Evolutionary conservation across 2,329 filamentous ascomycete genomes (phyloP).

Genomic region (Fusarium oligoseptatum): DNA sequence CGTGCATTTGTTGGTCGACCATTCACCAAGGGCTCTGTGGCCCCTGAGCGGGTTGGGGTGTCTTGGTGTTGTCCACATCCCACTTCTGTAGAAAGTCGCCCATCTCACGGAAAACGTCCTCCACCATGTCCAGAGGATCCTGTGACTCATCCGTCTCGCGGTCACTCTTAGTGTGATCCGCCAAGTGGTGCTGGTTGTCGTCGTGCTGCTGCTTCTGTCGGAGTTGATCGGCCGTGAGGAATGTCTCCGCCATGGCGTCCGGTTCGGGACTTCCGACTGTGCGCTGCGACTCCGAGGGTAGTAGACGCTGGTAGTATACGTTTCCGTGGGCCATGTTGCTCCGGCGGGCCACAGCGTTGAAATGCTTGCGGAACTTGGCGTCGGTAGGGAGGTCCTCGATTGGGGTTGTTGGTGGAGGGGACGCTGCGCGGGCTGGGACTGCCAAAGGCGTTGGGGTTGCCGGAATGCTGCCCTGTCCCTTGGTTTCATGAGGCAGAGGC

Average conservation of each 20-base stretch:
- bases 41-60: slow-evolving; percentile 32
- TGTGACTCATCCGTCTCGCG: slow-evolving; percentile 40
- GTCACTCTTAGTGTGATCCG: slow-evolving; percentile 22
- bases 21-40: slow-evolving; percentile 47
- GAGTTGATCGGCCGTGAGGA: slow-evolving; percentile 42
- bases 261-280: slow-evolving; percentile 41
- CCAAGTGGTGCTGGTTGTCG: not conserved
- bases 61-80: slow-evolving; percentile 49
- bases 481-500: slow-evolving; percentile 47
- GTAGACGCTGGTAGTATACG: slow-evolving; percentile 46
- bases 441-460: slow-evolving; percentile 23
- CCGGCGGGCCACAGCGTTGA: slow-evolving; percentile 58
- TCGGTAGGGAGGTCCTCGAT: slow-evolving; percentile 53
- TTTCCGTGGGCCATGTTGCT: slow-evolving; percentile 41
- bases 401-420: slow-evolving; percentile 59
- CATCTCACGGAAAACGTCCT: slow-evolving; percentile 55
- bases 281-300: slow-evolving; percentile 59
- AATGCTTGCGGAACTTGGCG: slow-evolving; percentile 62
- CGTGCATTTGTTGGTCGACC: not conserved
- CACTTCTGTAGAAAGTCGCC: slow-evolving; percentile 52
- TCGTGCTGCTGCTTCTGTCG: slow-evolving; percentile 13
- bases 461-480: slow-evolving; percentile 13
- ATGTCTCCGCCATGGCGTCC: slow-evolving; percentile 44
- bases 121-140: slow-evolving; percentile 53
- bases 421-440: slow-evolving; percentile 47